These are phyloP conservation scores for Prunus dulcis DNA, from an alignment of 306 rosid genomes.

Conservation along the genomic window DNA sequence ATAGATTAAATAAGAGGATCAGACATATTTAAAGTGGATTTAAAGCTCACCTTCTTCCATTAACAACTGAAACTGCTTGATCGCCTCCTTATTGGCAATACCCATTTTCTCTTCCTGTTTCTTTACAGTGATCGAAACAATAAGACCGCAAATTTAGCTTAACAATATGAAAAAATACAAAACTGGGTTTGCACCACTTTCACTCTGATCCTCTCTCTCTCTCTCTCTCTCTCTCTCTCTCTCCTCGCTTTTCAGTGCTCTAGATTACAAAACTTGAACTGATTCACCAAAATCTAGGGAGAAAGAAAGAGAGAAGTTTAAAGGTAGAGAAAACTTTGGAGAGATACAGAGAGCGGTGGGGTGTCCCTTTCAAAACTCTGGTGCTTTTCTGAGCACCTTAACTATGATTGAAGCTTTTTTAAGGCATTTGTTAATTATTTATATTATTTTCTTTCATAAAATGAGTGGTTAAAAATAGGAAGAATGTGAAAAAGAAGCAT, in stretches of 20 bases:
- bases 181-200: slow-evolving; percentile 26
- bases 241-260: slow-evolving; percentile 17
- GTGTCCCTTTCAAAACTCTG: slow-evolving; percentile 4
- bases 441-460: neutral
- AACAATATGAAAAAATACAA: neutral
- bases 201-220: neutral
- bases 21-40: slow-evolving; percentile 14
- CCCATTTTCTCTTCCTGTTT: slow-evolving; percentile 48
- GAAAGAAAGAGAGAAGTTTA: slow-evolving; percentile 11
- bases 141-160: slow-evolving; percentile 7
- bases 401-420: neutral
- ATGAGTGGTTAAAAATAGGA: slow-evolving; percentile 1
- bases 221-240: neutral
- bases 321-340: neutral
- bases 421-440: slow-evolving; percentile 2
- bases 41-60: slow-evolving; percentile 57
- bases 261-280: neutral
- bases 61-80: slow-evolving; percentile 62
- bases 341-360: neutral
- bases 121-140: slow-evolving; percentile 17
- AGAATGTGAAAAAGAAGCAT: neutral
- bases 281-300: slow-evolving; percentile 13
- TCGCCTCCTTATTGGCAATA: slow-evolving; percentile 59
- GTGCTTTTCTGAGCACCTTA: neutral
- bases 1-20: slow-evolving; percentile 32